A percentile compares a stretch with the other conserved stretches of the same genome.
Evolutionary conservation across 2,329 filamentous ascomycete genomes (phyloP).

Genomic region (Aspergillus ruber): DNA sequence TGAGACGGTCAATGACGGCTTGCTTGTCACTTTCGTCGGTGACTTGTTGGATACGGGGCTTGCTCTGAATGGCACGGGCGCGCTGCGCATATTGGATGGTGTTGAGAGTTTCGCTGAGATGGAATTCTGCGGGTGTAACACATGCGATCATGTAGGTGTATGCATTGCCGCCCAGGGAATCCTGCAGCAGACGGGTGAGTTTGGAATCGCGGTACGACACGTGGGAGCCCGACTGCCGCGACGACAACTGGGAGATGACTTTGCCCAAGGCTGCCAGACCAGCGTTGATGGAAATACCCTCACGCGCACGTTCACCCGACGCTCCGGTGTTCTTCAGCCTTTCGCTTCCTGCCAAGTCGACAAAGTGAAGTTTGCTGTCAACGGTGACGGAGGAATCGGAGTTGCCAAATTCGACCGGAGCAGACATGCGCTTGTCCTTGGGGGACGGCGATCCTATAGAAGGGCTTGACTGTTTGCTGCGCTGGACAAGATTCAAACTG

Average conservation of each 20-base stretch:
- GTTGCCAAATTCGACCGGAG: conserved; percentile 68
- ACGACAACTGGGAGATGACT: conserved; percentile 95
- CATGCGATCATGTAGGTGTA: conserved; percentile 99
- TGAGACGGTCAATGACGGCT: conserved; percentile 83
- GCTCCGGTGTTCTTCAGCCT: conserved; percentile 94
- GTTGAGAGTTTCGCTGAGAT: conserved; percentile 94
- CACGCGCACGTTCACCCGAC: conserved; percentile 85
- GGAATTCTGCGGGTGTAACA: conserved; percentile 93
- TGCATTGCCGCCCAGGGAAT: conserved; percentile 91
- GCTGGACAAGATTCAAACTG: conserved; percentile 82
- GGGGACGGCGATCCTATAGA: conserved; percentile 39
- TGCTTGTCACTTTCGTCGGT: conserved; percentile 89
- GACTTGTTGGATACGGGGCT: conserved; percentile 88
- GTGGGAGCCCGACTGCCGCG: conserved; percentile 76
- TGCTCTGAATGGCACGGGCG: conserved; percentile 93
- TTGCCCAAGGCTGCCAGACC: conserved; percentile 92
- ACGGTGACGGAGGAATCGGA: conserved; percentile 66
- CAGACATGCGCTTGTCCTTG: conserved; percentile 77
- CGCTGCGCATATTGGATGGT: conserved; percentile 96
- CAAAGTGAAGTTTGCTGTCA: conserved; percentile 97
- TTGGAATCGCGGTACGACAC: conserved; percentile 98
- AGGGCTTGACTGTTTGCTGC: conserved; percentile 46
- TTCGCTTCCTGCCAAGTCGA: conserved; percentile 94
- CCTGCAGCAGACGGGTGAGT: conserved; percentile 87
- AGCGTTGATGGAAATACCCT: conserved; percentile 97